These are phyloP conservation scores for Aspergillus diversus DNA, from an alignment of 495 filamentous ascomycete species.

Conservation along the genomic window DNA sequence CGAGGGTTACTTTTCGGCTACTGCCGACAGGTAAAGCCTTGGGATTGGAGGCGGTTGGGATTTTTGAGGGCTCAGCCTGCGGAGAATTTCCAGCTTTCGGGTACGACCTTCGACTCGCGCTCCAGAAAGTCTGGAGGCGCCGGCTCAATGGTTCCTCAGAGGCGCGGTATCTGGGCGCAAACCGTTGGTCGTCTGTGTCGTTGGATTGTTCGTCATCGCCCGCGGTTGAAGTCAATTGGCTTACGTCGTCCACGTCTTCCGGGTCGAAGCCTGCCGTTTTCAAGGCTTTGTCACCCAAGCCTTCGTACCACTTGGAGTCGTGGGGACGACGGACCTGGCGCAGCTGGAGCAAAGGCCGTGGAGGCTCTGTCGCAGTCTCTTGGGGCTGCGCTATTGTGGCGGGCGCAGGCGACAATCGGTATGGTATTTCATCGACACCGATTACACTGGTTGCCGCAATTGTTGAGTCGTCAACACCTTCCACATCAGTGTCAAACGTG, in stretches of 20 bases:
- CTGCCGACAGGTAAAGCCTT: constrained; percentile 35
- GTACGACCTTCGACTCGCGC: constrained; percentile 36
- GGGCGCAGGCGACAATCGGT: constrained; percentile 29
- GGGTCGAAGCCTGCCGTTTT: constrained; percentile 43
- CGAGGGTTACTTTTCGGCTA: constrained; percentile 43
- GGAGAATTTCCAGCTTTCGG: constrained; percentile 24
- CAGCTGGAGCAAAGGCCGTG: constrained; percentile 32
- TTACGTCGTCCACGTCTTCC: constrained; percentile 37
- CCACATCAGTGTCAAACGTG: constrained; percentile 51
- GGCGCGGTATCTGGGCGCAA: constrained; percentile 32
- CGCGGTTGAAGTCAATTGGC: constrained; percentile 39
- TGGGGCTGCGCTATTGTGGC: constrained; percentile 22
- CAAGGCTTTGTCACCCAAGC: constrained; percentile 40
- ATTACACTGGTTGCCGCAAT: constrained; percentile 47
- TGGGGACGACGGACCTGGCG: constrained; percentile 31
- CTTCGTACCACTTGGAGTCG: constrained; percentile 43
- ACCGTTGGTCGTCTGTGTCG: constrained; percentile 34
- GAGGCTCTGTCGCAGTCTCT: constrained; percentile 26
- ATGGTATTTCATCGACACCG: constrained; percentile 39
- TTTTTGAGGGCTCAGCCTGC: constrained; percentile 28
- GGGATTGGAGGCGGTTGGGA: constrained; percentile 23
- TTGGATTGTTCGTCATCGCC: constrained; percentile 43
- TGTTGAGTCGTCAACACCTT: constrained; percentile 52
- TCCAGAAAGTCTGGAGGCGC: constrained; percentile 48
- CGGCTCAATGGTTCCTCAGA: constrained; percentile 46